Base-by-base conservation (phyloP, 768 basidiomycete species). In the Hypholoma fasciculare region DNA sequence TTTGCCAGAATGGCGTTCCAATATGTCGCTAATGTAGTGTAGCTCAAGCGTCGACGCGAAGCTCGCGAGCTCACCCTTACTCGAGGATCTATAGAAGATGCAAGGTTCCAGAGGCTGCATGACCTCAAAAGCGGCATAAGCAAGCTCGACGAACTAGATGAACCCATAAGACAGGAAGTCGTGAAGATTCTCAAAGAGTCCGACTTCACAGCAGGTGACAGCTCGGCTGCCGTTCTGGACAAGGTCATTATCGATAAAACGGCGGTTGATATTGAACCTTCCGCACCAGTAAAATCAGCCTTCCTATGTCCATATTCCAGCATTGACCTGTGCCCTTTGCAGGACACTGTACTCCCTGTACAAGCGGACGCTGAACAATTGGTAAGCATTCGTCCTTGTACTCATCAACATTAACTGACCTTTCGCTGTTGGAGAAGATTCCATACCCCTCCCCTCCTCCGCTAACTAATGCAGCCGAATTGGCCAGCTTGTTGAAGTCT, bases 11-110 rank as follows among this genome's bases (percentile, higher is more conserved):
- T 34, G 30, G 30, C 9, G 6, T 9, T 34, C 6, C 30, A 34
- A 7, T 34, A 34, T 9, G 30, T 34, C 30, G 6, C n/a, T 50
- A 26, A 19, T 47, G 12, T 43, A 27, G 34, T 16, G 40, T 48
- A 92, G 90, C 67, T 75, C 30, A 78, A 82, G 61, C 79, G 90
- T 49, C 74, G 90, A 52, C 79, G 76, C 57, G 76, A 80, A 52
- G 75, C 75, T 6, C 82, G 82, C 49, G 75, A 72, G 20, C 68
- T 85, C 40, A 74, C 82, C 7, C 64, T 71, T 8, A 76, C 80
- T 7, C 83, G 90, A 50, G 83, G 82, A 8, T 69, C 71, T 9
- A 76, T 91, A 17, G 90, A 92, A 69, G 64, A 70, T 16, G 80
- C 80, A 26, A 84, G 90, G 54, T 74, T 84, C 40, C 67, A 76